Evolutionary conservation across 2,329 filamentous ascomycete genomes (phyloP).

Genomic region (Penicillium sp.): DNA sequence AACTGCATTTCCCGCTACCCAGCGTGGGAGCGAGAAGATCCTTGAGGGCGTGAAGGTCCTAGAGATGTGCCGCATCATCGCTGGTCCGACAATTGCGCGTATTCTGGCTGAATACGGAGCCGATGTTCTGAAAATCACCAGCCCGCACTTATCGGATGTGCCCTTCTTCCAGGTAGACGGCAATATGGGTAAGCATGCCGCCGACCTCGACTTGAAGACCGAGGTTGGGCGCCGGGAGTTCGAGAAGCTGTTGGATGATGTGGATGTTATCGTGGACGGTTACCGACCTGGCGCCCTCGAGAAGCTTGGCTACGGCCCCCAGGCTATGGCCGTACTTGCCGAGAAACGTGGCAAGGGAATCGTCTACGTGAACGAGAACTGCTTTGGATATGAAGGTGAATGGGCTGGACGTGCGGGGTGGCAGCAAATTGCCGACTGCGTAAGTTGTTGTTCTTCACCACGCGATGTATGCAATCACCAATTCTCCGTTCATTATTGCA

Average conservation of each 20-base stretch:
- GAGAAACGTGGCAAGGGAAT: slow-evolving; percentile 59
- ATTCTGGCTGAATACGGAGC: slow-evolving; percentile 74
- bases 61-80: slow-evolving; percentile 72
- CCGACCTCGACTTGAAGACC: slow-evolving; percentile 62
- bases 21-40: slow-evolving; percentile 32
- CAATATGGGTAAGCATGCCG: slow-evolving; percentile 68
- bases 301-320: slow-evolving; percentile 61
- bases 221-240: slow-evolving; percentile 55
- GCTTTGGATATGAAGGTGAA: slow-evolving; percentile 64
- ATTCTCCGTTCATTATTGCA: not conserved
- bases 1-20: slow-evolving; percentile 31
- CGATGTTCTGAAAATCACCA: slow-evolving; percentile 69
- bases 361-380: slow-evolving; percentile 71
- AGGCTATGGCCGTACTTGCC: slow-evolving; percentile 54
- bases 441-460: slow-evolving; percentile 45
- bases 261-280: slow-evolving; percentile 67
- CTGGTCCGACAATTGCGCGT: slow-evolving; percentile 68
- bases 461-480: not conserved
- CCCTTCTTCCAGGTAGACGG: slow-evolving; percentile 72
- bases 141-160: slow-evolving; percentile 64
- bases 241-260: slow-evolving; percentile 58
- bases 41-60: slow-evolving; percentile 66
- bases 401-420: slow-evolving; percentile 65
- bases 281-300: slow-evolving; percentile 66
- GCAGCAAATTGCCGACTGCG: slow-evolving; percentile 70